Base-by-base conservation (phyloP, 257 asterid genomes). In the Solanum virginianum region DNA sequence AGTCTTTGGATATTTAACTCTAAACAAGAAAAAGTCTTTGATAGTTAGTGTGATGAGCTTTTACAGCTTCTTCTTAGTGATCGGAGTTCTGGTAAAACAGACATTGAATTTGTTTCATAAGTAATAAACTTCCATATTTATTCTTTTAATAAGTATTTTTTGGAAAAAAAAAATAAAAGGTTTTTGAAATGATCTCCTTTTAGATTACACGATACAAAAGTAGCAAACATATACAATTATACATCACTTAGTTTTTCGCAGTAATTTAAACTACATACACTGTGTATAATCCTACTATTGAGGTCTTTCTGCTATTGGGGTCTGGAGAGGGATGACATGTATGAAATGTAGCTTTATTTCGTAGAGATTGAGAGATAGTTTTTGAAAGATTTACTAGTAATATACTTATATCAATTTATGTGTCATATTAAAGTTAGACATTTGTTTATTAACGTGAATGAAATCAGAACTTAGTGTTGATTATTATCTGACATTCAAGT, bases 11-110 rank as follows among this genome's bases (percentile, higher is more conserved):
- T 53, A 71, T 51, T 71, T 41, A 6, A 53, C 68, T 65, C 54
- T 47, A 70, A 29, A 70, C 14, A 59, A 41, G 82, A 60, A 41
- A 41, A 71, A 45, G 66, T 71, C 29, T 7, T 49, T 66, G 2
- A 53, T 13, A 66, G 85, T 65, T 24, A 84, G 32, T 84, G 54
- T 66, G 92, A 88, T 91, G 88, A 91, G 92, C 81, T 60, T 89
- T 89, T 91, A 59, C 57, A 80, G 93, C 88, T 20, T 83, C 66
- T 88, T 83, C 77, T 24, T 82, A 49, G 65, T 85, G 14, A 26
- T 79, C 65, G 49, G 49, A 53, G 18, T 53, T 79, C 65, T 29
- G 83, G 45, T 79, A 32, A 53, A 51, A 75, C 82, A 16, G 62
- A 9, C 36, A 75, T 47, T 75, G 24, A 77, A 49, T 16, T 77